A percentile compares a stretch with the other conserved stretches of the same genome.
These are phyloP conservation scores for Tricholomella constricta DNA, from an alignment of 768 basidiomycete species.

Conservation along the genomic window DNA sequence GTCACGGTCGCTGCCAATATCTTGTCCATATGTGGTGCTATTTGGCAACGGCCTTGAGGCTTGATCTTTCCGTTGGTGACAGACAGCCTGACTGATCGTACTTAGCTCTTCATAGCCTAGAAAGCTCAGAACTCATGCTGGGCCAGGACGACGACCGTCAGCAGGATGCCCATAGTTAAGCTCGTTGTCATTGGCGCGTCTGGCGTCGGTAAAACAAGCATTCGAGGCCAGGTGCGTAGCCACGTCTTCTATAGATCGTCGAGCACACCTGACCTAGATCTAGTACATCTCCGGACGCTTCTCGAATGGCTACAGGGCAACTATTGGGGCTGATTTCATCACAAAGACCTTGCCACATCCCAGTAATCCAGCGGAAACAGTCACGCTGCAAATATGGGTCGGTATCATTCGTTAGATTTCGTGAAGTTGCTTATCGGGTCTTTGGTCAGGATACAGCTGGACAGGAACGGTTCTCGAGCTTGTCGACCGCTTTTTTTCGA, in stretches of 20 bases:
- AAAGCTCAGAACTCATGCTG: no score
- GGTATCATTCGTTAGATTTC: slow-evolving; percentile 13
- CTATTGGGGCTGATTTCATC: slow-evolving; percentile 90
- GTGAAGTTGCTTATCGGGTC: background rate
- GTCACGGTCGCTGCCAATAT: background rate
- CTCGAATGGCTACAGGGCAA: slow-evolving; percentile 76
- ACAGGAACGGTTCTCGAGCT: slow-evolving; percentile 84
- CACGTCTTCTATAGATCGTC: background rate
- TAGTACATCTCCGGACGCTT: slow-evolving; percentile 80
- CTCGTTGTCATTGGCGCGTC: slow-evolving; percentile 81
- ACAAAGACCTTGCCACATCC: slow-evolving; percentile 71
- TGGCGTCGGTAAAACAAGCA: slow-evolving; percentile 84
- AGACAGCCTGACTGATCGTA: no score
- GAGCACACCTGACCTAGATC: background rate
- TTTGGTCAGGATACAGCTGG: slow-evolving; percentile 74
- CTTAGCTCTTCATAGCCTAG: no score
- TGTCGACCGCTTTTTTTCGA: slow-evolving; percentile 83
- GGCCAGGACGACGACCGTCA: slow-evolving; percentile 7
- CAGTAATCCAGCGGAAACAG: slow-evolving; percentile 49
- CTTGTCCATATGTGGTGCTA: no score
- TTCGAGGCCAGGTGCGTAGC: slow-evolving; percentile 66
- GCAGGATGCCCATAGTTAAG: slow-evolving; percentile 70
- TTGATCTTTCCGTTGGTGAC: no score
- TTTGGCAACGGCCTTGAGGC: no score
- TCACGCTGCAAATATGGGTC: slow-evolving; percentile 69